phyloP scores from a whole-genome alignment of 2,329 filamentous ascomycete species.

The Dothideomycetes sp. region DNA sequence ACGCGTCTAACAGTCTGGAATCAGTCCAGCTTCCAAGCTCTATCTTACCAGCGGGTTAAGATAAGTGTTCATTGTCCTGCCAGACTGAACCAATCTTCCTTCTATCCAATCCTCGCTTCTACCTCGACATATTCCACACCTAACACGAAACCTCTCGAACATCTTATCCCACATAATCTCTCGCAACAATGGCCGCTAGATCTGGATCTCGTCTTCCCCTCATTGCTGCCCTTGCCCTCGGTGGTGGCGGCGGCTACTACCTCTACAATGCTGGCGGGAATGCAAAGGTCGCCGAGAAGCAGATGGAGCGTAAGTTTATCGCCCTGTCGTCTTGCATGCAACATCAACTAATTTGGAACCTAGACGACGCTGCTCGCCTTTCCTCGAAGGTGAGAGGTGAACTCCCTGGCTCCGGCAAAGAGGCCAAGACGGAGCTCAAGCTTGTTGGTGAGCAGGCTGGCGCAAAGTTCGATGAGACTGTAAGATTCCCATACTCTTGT shows the following conservation, averaged over 20 bases:
- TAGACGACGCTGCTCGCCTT: constrained; percentile 67
- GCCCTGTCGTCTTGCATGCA: constrained; percentile 1
- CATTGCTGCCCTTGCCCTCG: constrained; percentile 9
- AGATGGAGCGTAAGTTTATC: constrained; percentile 61
- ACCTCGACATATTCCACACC: not conserved
- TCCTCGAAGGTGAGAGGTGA: constrained; percentile 56
- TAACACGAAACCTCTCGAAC: not conserved
- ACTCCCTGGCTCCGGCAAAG: constrained; percentile 49
- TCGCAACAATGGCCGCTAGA: constrained; percentile 9
- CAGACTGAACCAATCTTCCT: no score
- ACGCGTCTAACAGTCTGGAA: not conserved
- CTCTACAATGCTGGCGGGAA: constrained; percentile 77
- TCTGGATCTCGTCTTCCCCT: constrained; percentile 8
- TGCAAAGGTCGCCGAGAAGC: constrained; percentile 72
- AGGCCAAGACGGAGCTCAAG: constrained; percentile 48
- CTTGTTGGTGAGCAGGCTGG: constrained; percentile 33
- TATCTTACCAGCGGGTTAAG: no score
- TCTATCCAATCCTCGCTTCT: no score
- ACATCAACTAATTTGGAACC: constrained; percentile 1
- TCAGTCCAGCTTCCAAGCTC: no score
- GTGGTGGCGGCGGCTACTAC: constrained; percentile 58
- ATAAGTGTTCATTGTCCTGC: no score
- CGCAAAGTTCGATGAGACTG: constrained; percentile 56
- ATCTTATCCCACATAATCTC: not conserved
- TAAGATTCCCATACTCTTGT: constrained; percentile 27